Evolutionary conservation across 768 basidiomycete genomes (phyloP).

Genomic region (Tricholoma saponaceum): DNA sequence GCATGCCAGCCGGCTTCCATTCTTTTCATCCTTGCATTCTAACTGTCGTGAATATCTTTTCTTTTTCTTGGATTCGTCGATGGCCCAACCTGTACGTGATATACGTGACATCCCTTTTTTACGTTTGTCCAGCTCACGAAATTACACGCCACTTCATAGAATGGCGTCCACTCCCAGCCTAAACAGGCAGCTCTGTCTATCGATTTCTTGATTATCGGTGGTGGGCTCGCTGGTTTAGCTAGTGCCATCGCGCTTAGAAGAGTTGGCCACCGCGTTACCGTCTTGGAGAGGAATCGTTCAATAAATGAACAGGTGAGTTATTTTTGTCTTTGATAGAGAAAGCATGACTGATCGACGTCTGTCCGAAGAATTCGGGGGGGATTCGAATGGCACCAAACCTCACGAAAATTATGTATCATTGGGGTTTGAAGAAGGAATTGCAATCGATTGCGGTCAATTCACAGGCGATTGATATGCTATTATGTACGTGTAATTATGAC

Average conservation of each 20-base stretch:
- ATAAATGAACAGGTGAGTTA: conserved; percentile 11
- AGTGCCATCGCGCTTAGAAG: conserved; percentile 49
- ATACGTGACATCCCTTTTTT: not conserved
- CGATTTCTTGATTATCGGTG: conserved; percentile 34
- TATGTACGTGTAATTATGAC: conserved; percentile 2
- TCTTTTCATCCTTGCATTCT: not conserved
- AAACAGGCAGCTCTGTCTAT: conserved; percentile 23
- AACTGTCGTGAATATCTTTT: not conserved
- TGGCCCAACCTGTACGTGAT: not conserved
- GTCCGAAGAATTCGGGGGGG: conserved; percentile 19
- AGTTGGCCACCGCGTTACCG: conserved; percentile 50
- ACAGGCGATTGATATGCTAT: conserved; percentile 18
- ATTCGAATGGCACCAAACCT: conserved; percentile 46
- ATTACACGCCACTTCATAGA: not conserved
- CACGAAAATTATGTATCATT: conserved; percentile 50
- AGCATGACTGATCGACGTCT: not conserved
- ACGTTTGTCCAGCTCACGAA: not conserved
- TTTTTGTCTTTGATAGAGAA: not conserved
- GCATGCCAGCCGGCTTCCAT: not conserved
- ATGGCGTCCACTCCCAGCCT: not conserved
- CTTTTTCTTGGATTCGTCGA: not conserved
- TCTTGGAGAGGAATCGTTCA: conserved; percentile 38
- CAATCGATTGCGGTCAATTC: conserved; percentile 12
- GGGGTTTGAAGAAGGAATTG: conserved; percentile 39
- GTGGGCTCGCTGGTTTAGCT: conserved; percentile 49